These are phyloP conservation scores for Jasminum sambac DNA, from an alignment of 257 asterid species.

Conservation along the genomic window DNA sequence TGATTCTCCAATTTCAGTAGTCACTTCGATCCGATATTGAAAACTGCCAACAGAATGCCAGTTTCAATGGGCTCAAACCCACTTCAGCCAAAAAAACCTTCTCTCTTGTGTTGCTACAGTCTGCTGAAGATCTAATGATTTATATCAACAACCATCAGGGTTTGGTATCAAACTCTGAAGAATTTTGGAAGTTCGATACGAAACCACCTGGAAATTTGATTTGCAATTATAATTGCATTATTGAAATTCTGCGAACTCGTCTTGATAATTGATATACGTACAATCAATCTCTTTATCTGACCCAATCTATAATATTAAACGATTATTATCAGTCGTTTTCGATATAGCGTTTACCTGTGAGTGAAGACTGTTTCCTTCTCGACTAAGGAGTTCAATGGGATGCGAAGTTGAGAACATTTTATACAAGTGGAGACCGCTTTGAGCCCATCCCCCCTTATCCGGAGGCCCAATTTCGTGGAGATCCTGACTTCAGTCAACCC, in stretches of 20 bases:
- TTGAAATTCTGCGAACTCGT: background rate
- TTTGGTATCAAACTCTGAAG: constrained; percentile 17
- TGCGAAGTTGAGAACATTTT: constrained; percentile 5
- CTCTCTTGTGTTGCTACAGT: too few relatives aligned
- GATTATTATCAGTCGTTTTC: constrained; percentile 14
- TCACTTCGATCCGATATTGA: constrained; percentile 7
- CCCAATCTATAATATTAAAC: background rate
- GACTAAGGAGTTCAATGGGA: constrained; percentile 16
- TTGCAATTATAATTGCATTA: background rate
- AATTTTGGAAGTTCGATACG: constrained; percentile 11
- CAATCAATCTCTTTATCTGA: background rate
- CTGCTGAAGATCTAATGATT: background rate
- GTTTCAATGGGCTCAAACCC: constrained; percentile 2
- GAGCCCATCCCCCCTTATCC: too few relatives aligned
- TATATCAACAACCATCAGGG: constrained; percentile 1
- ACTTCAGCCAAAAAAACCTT: background rate
- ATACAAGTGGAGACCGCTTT: constrained; percentile 20
- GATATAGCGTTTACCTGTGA: constrained; percentile 3
- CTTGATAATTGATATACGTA: background rate
- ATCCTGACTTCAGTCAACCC: too few relatives aligned
- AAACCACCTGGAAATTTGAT: constrained; percentile 21
- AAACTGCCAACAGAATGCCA: constrained; percentile 6
- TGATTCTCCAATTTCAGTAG: constrained; percentile 1
- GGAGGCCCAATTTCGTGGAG: too few relatives aligned
- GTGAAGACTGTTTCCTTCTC: constrained; percentile 21